Conservation (phyloP, 805 yeast species). For the Ogataea paraovalis region DNA sequence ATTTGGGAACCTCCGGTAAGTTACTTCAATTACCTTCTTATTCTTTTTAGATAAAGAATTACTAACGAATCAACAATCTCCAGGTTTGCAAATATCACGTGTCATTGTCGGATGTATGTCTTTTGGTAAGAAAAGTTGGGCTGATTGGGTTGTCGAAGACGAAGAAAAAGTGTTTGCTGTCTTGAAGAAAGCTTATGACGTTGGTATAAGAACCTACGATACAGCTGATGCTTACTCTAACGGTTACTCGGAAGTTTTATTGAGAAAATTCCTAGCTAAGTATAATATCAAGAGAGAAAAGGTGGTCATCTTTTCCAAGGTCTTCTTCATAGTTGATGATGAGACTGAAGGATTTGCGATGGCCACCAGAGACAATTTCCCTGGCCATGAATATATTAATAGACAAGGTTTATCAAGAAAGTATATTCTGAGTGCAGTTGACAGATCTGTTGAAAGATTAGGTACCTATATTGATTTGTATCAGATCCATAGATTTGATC, state of each 20-base stretch:
- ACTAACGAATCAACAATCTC: not conserved
- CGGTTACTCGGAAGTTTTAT: conserved; percentile 42
- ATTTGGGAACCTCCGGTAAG: conserved; percentile 34
- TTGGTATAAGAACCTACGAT: conserved; percentile 46
- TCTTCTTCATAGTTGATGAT: conserved; percentile 29
- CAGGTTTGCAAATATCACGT: conserved; percentile 44
- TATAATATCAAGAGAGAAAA: conserved; percentile 49
- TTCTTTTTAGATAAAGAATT: conserved; percentile 24
- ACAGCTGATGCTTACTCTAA: conserved; percentile 47
- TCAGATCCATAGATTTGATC: conserved; percentile 56
- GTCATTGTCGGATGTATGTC: conserved; percentile 53
- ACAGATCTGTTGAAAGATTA: conserved; percentile 39
- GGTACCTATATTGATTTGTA: conserved; percentile 52
- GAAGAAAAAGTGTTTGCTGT: conserved; percentile 41
- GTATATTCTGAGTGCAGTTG: conserved; percentile 42
- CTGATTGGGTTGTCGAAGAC: conserved; percentile 42
- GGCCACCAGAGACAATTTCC: conserved; percentile 41
- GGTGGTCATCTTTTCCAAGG: conserved; percentile 52
- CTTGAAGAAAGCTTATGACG: conserved; percentile 42
- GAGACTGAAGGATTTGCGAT: conserved; percentile 5
- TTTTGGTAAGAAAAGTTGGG: conserved; percentile 41
- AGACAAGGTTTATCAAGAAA: conserved; percentile 40
- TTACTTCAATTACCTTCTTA: not conserved
- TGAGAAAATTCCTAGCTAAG: conserved; percentile 49
- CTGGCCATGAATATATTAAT: conserved; percentile 27